These are phyloP conservation scores for Picochlorum sp. DNA, from an alignment of 139 green algal genomes.

Conservation along the genomic window DNA sequence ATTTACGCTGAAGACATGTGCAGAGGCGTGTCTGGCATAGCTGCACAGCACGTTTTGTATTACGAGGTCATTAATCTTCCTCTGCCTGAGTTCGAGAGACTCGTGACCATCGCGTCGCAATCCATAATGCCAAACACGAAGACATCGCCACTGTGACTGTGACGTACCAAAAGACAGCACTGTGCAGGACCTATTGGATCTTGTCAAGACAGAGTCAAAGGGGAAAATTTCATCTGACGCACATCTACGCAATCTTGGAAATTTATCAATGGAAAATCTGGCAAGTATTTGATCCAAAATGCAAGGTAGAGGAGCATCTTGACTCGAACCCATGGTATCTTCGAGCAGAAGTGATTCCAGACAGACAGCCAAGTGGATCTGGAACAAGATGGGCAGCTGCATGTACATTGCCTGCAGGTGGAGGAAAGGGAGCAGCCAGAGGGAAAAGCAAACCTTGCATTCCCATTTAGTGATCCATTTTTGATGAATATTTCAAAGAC, in stretches of 20 bases:
- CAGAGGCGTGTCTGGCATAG: neutral
- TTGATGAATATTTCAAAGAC: constrained; percentile 52
- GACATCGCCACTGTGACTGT: constrained; percentile 61
- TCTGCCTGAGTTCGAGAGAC: constrained; percentile 69
- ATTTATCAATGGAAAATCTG: constrained; percentile 35
- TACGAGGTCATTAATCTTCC: constrained; percentile 94
- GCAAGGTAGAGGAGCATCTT: constrained; percentile 46
- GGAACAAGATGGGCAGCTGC: constrained; percentile 4
- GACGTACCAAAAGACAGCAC: constrained; percentile 49
- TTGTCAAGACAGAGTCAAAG: constrained; percentile 44
- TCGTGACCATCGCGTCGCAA: constrained; percentile 58
- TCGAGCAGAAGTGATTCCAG: constrained; percentile 55
- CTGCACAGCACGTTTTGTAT: constrained; percentile 60
- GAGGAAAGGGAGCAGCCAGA: constrained; percentile 10
- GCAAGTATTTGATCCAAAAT: constrained; percentile 39
- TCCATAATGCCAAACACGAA: constrained; percentile 70
- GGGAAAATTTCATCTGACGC: neutral
- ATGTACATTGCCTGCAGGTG: constrained; percentile 27
- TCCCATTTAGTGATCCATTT: constrained; percentile 84
- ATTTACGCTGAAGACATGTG: constrained; percentile 60
- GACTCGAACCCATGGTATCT: constrained; percentile 49
- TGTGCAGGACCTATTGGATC: constrained; percentile 62
- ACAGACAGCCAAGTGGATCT: constrained; percentile 57
- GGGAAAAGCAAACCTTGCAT: constrained; percentile 6
- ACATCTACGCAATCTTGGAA: constrained; percentile 78